These are phyloP conservation scores for Fusarium newnesense DNA, from an alignment of 2,329 filamentous ascomycete species.

Conservation along the genomic window DNA sequence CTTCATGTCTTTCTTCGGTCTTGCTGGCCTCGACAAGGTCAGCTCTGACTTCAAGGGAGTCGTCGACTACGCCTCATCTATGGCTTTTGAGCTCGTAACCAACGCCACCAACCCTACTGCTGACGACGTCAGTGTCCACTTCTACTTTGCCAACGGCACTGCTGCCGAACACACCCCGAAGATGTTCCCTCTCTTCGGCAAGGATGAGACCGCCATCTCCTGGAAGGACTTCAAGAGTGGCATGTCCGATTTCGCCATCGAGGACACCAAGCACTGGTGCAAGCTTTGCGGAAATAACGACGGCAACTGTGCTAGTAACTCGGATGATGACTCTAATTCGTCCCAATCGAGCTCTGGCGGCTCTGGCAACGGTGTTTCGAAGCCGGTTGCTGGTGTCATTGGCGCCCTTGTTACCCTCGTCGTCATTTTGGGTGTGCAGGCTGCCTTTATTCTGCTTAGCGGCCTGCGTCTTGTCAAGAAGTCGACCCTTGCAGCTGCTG, in stretches of 20 bases:
- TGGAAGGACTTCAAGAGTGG: constrained; percentile 75
- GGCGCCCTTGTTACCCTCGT: constrained; percentile 73
- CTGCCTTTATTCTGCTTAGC: constrained; percentile 54
- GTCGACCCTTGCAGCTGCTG: constrained; percentile 47
- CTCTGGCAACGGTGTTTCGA: constrained; percentile 64
- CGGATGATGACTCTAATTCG: constrained; percentile 32
- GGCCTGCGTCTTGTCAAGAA: constrained; percentile 62
- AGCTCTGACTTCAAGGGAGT: constrained; percentile 77
- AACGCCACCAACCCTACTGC: constrained; percentile 58
- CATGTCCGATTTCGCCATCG: constrained; percentile 75
- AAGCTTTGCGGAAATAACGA: constrained; percentile 77
- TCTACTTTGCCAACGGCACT: constrained; percentile 70
- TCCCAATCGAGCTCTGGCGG: constrained; percentile 31
- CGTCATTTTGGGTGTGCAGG: constrained; percentile 59
- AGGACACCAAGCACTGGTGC: constrained; percentile 77
- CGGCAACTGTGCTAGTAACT: constrained; percentile 66
- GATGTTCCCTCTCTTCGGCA: constrained; percentile 69
- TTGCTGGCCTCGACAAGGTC: constrained; percentile 61
- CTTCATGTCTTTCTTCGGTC: constrained; percentile 72
- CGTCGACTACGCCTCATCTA: constrained; percentile 84
- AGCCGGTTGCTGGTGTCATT: constrained; percentile 82
- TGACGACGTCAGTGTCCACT: constrained; percentile 66
- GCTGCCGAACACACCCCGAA: constrained; percentile 62
- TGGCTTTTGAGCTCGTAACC: constrained; percentile 79
- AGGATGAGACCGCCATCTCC: constrained; percentile 62